A percentile compares a stretch with the other conserved stretches of the same genome.
Conservation (phyloP, 306 rosid species). For the Inga laurina region DNA sequence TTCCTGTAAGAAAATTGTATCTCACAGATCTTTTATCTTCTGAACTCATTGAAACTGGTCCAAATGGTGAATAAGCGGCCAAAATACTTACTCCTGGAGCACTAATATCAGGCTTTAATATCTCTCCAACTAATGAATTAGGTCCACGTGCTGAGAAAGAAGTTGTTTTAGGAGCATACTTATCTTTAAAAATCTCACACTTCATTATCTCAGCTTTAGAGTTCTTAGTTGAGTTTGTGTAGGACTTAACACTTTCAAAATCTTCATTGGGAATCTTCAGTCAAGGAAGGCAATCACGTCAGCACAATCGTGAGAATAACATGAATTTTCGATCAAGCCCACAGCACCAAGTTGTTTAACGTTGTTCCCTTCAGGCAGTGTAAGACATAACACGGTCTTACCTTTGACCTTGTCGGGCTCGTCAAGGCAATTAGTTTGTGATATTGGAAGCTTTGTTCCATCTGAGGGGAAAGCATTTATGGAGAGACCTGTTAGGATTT, state of each 20-base stretch:
- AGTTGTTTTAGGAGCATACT: conserved; percentile 26
- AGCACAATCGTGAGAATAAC: neutral
- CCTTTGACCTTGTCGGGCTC: neutral
- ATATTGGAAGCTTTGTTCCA: conserved; percentile 23
- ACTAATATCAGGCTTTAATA: conserved; percentile 42
- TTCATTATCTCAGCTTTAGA: conserved; percentile 7
- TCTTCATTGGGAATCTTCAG: neutral
- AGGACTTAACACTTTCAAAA: neutral
- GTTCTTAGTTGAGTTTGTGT: neutral
- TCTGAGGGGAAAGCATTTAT: conserved; percentile 29
- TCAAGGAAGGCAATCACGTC: conserved; percentile 13
- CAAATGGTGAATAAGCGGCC: conserved; percentile 38
- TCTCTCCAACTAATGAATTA: conserved; percentile 6
- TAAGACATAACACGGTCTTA: neutral
- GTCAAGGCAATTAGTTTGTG: neutral
- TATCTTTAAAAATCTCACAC: neutral
- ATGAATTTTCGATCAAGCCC: neutral
- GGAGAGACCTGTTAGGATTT: conserved; percentile 26
- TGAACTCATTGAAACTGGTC: neutral
- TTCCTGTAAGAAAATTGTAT: conserved; percentile 28
- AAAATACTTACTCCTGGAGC: conserved; percentile 32
- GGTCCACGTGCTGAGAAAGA: conserved; percentile 48
- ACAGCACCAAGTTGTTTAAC: neutral
- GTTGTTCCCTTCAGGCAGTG: neutral
- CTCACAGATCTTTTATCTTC: conserved; percentile 23